Evolutionary conservation across 2,329 filamentous ascomycete genomes (phyloP).

Genomic region (Septoria petroselini): DNA sequence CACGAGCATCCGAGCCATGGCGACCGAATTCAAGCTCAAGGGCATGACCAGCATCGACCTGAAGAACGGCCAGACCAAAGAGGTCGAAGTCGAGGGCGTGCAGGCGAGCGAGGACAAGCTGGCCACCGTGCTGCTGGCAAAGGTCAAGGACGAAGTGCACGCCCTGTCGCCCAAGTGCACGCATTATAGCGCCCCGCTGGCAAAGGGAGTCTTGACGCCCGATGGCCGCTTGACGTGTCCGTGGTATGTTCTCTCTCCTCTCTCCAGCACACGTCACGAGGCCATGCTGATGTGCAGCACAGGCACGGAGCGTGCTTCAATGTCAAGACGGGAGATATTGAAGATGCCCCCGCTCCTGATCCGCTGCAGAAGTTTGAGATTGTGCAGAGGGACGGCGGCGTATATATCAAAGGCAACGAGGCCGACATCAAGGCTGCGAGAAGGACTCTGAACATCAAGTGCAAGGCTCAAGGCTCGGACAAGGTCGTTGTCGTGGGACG

Average conservation of each 20-base stretch:
- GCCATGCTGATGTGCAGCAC: too few relatives aligned
- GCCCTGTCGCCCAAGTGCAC: constrained; percentile 80
- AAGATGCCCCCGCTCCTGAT: constrained; percentile 89
- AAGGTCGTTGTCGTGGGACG: constrained; percentile 82
- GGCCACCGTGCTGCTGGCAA: constrained; percentile 67
- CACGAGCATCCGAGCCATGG: constrained; percentile 39
- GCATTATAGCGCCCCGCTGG: constrained; percentile 88
- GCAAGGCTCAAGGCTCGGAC: constrained; percentile 56
- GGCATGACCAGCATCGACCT: constrained; percentile 71
- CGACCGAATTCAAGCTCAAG: constrained; percentile 63
- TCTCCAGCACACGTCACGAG: too few relatives aligned
- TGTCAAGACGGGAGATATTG: constrained; percentile 82
- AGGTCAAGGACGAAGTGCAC: constrained; percentile 70
- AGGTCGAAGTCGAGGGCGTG: constrained; percentile 87
- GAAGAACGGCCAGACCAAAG: constrained; percentile 76
- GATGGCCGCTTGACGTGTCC: constrained; percentile 86
- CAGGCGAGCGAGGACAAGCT: constrained; percentile 64
- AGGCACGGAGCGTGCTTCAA: constrained; percentile 95
- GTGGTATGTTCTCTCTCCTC: constrained; percentile 49
- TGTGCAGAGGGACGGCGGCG: constrained; percentile 72
- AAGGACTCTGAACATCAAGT: constrained; percentile 70
- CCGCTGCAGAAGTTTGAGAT: constrained; percentile 80
- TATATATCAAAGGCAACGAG: constrained; percentile 82
- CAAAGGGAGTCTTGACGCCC: constrained; percentile 77
- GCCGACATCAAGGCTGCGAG: constrained; percentile 71